Percentiles rank a stretch among this genome's conserved stretches.
Evolutionary conservation across 805 yeast genomes (phyloP).

Genomic region (Wickerhamomyces alni): DNA sequence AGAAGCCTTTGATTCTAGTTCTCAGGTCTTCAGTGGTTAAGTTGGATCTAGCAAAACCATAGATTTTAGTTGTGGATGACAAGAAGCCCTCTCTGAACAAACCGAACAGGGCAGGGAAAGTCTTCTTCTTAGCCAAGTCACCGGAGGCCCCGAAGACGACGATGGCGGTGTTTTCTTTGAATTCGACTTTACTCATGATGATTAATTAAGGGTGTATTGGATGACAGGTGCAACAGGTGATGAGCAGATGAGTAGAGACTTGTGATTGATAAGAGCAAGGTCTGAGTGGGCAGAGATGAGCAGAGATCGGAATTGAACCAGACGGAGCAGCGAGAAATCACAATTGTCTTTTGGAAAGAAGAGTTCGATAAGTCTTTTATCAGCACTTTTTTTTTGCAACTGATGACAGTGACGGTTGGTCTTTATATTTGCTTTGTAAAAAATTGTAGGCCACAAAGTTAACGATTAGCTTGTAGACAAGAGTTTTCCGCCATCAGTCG

Average conservation of each 20-base stretch:
- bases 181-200: constrained; percentile 24
- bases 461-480: too few species aligned
- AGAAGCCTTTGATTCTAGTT: constrained; percentile 55
- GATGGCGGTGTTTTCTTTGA: constrained; percentile 62
- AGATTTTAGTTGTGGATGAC: constrained; percentile 62
- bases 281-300: too few species aligned
- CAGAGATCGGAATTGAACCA: too few species aligned
- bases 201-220: not conserved
- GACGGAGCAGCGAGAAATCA: too few species aligned
- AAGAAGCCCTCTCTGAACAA: constrained; percentile 71
- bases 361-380: too few species aligned
- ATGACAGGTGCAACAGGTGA: too few species aligned
- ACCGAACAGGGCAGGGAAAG: constrained; percentile 83
- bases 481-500: too few species aligned
- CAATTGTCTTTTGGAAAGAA: too few species aligned
- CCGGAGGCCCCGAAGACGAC: constrained; percentile 95
- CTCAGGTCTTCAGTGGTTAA: constrained; percentile 62
- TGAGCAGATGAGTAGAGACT: too few species aligned
- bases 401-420: not conserved
- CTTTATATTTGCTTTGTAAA: not conserved
- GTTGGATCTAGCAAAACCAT: constrained; percentile 90
- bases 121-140: constrained; percentile 91
- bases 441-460: too few species aligned
- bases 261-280: too few species aligned
- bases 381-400: too few species aligned